Evolutionary conservation across 2,329 filamentous ascomycete species (phyloP).

Genomic region (Rutstroemia sydowiana): DNA sequence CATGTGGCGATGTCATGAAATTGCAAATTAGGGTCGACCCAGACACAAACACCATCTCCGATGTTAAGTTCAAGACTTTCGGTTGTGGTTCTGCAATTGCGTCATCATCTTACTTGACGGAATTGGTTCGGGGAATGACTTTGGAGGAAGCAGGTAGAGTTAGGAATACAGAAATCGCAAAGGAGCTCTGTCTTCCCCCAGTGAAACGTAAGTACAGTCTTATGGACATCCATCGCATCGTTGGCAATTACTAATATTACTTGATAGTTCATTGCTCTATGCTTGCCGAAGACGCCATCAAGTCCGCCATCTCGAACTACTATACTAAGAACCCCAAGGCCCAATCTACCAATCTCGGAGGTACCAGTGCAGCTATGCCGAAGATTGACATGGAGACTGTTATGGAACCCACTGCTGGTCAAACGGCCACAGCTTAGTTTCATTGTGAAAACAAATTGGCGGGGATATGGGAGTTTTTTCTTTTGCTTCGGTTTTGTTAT

Average conservation of each 20-base stretch:
- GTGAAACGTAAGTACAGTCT: slow-evolving; percentile 65
- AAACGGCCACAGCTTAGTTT: slow-evolving; percentile 19
- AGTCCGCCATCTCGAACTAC: slow-evolving; percentile 84
- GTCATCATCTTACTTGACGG: slow-evolving; percentile 87
- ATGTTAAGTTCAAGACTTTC: slow-evolving; percentile 98
- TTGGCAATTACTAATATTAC: slow-evolving; percentile 21
- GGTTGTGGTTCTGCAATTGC: slow-evolving; percentile 93
- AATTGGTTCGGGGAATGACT: slow-evolving; percentile 92
- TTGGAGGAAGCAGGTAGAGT: slow-evolving; percentile 88
- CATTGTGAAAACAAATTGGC: neutral
- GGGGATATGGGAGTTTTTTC: neutral
- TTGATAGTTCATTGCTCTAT: slow-evolving; percentile 77
- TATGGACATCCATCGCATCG: neutral
- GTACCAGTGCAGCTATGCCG: slow-evolving; percentile 63
- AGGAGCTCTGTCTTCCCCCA: slow-evolving; percentile 83
- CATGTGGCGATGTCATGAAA: slow-evolving; percentile 91
- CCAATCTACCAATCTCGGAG: slow-evolving; percentile 66
- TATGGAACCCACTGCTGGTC: slow-evolving; percentile 31
- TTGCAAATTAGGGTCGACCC: slow-evolving; percentile 89
- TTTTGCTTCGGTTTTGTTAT: neutral
- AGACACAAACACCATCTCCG: slow-evolving; percentile 77
- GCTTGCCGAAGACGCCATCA: slow-evolving; percentile 88
- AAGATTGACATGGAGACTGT: slow-evolving; percentile 55
- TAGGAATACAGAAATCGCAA: slow-evolving; percentile 96
- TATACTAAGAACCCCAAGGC: slow-evolving; percentile 82